Conservation (phyloP, 2,329 filamentous ascomycete genomes). For the Erysiphe pulchra region DNA sequence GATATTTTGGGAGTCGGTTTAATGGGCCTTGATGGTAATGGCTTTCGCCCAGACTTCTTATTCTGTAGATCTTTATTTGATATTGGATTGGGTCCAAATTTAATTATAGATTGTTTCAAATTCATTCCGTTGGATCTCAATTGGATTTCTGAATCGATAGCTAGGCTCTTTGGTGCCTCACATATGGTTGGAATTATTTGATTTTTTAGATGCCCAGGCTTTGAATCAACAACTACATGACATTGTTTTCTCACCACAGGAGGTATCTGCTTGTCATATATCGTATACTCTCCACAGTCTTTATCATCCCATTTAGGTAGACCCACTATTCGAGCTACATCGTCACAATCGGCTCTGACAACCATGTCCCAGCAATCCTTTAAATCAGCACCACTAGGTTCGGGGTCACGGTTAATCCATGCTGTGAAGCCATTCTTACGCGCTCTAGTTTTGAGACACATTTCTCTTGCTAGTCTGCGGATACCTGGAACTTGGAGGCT, state of each 20-base stretch:
- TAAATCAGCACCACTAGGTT: conserved; percentile 60
- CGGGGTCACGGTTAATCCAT: conserved; percentile 81
- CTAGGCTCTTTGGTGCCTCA: conserved; percentile 26
- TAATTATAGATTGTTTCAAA: conserved; percentile 26
- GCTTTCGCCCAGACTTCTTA: conserved; percentile 10
- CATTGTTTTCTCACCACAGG: conserved; percentile 16
- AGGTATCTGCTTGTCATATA: conserved; percentile 19
- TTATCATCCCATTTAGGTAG: conserved; percentile 33
- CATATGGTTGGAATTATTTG: conserved; percentile 30
- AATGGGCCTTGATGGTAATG: conserved; percentile 6
- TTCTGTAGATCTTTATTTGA: conserved; percentile 5
- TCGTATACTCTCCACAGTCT: conserved; percentile 23
- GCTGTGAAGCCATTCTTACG: conserved; percentile 65
- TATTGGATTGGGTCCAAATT: conserved; percentile 6
- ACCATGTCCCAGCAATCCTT: conserved; percentile 87
- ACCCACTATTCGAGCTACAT: conserved; percentile 50
- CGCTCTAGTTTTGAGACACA: conserved; percentile 67
- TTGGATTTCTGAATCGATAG: conserved; percentile 7
- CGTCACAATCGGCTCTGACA: conserved; percentile 66
- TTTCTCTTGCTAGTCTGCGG: conserved; percentile 64
- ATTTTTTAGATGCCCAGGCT: conserved; percentile 16
- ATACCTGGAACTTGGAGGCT: conserved; percentile 90
- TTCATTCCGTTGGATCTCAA: conserved; percentile 9
- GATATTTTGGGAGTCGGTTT: conserved; percentile 8
- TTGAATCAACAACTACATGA: conserved; percentile 18